Evolutionary conservation across 2,329 filamentous ascomycete genomes (phyloP).

Genomic region (Ceratocystis papillata): DNA sequence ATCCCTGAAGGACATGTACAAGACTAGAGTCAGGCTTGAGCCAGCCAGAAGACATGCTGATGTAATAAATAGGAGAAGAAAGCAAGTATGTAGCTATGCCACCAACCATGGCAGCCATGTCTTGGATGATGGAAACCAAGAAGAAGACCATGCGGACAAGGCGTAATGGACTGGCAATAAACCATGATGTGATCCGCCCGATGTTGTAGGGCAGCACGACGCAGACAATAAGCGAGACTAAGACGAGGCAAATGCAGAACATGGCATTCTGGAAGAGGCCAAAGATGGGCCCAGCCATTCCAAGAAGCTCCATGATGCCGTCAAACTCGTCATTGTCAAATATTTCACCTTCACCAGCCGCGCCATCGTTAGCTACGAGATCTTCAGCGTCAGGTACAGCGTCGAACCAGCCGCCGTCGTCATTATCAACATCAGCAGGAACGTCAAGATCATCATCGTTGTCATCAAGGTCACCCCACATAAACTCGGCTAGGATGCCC

Average conservation of each 20-base stretch:
- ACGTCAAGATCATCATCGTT: constrained; percentile 45
- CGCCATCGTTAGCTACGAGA: constrained; percentile 23
- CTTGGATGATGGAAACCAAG: constrained; percentile 67
- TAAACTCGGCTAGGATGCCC: constrained; percentile 43
- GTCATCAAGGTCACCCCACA: constrained; percentile 48
- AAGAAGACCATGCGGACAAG: constrained; percentile 63
- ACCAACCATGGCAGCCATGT: constrained; percentile 55
- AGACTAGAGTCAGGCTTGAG: constrained; percentile 26
- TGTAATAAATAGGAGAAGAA: constrained; percentile 19
- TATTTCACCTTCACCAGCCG: constrained; percentile 40
- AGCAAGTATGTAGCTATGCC: constrained; percentile 35
- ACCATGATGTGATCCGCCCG: constrained; percentile 71
- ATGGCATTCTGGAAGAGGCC: constrained; percentile 89
- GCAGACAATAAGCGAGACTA: constrained; percentile 71
- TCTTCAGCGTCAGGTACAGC: constrained; percentile 23
- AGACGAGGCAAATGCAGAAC: constrained; percentile 84
- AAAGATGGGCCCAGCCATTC: constrained; percentile 85
- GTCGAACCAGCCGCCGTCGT: constrained; percentile 40
- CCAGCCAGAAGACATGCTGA: constrained; percentile 19
- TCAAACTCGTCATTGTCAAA: constrained; percentile 83
- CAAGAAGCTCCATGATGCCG: constrained; percentile 88
- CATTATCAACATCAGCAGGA: constrained; percentile 34
- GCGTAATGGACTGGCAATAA: constrained; percentile 67
- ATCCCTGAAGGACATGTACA: constrained; percentile 20
- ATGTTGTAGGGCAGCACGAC: constrained; percentile 88